These are phyloP conservation scores for Carallia pectinifolia DNA, from an alignment of 345 rosid genomes.

Conservation along the genomic window DNA sequence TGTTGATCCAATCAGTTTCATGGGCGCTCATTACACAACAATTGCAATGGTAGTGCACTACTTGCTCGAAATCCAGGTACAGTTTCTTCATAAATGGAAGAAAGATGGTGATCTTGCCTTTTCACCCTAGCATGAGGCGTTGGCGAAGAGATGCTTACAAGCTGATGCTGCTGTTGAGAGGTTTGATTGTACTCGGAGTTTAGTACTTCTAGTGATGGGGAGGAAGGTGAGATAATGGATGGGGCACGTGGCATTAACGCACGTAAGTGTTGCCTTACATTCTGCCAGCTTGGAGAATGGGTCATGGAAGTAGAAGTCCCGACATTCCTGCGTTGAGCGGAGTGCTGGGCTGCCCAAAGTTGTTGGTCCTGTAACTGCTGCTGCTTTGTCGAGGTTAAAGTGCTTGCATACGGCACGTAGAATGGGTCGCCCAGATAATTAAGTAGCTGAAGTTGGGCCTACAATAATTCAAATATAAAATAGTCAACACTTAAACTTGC, in stretches of 20 bases:
- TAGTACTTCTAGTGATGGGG: neutral
- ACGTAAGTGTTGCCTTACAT: conserved; percentile 38
- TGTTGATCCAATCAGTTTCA: conserved; percentile 15
- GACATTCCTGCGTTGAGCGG: conserved; percentile 40
- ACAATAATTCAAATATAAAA: conserved; percentile 11
- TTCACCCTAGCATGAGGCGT: conserved; percentile 36
- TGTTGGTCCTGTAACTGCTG: conserved; percentile 33
- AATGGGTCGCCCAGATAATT: conserved; percentile 37
- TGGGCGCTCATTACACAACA: conserved; percentile 54
- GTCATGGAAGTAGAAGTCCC: conserved; percentile 30
- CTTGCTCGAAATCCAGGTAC: conserved; percentile 33
- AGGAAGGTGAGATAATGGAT: conserved; percentile 11
- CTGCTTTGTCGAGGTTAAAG: conserved; percentile 34
- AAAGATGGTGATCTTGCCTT: conserved; percentile 51
- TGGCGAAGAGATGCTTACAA: conserved; percentile 40
- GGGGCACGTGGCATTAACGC: conserved; percentile 26
- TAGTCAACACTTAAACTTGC: neutral
- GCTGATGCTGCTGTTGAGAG: conserved; percentile 33
- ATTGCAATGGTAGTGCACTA: conserved; percentile 49
- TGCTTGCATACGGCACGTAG: conserved; percentile 24
- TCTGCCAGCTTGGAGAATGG: conserved; percentile 47
- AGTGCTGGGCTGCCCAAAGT: conserved; percentile 50
- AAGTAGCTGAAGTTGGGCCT: conserved; percentile 49
- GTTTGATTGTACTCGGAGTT: conserved; percentile 29
- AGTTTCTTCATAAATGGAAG: conserved; percentile 39